Conservation (phyloP, 306 rosid genomes). For the Sesbania bispinosa region DNA sequence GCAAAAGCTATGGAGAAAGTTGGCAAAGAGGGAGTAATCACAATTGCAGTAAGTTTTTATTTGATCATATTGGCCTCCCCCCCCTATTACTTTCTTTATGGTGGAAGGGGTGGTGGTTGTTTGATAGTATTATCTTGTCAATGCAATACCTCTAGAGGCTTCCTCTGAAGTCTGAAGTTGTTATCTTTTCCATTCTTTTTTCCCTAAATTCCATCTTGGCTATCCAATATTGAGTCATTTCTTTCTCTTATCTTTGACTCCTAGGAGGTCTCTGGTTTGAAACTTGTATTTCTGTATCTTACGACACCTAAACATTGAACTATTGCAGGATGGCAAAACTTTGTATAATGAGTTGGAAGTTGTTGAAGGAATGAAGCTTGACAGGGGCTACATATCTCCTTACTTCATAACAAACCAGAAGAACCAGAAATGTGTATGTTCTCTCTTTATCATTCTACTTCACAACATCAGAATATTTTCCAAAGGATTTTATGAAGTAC, state of each 20-base stretch:
- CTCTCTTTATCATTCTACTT: neutral
- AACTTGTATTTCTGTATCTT: neutral
- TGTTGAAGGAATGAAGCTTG: constrained; percentile 98
- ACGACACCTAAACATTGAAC: constrained; percentile 8
- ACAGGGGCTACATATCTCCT: constrained; percentile 95
- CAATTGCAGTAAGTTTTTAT: constrained; percentile 65
- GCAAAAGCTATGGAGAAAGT: constrained; percentile 99
- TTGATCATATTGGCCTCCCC: neutral
- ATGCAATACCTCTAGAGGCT: neutral
- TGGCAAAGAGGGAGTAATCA: constrained; percentile 96
- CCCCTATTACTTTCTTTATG: neutral
- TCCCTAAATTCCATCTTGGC: neutral
- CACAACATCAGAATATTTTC: neutral
- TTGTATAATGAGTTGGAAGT: constrained; percentile 90
- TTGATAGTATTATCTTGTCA: neutral
- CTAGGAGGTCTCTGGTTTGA: neutral
- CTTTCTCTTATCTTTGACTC: neutral
- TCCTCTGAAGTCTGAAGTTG: neutral
- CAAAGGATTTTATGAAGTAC: neutral
- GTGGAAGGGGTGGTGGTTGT: neutral
- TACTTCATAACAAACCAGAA: constrained; percentile 88
- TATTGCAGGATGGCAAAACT: constrained; percentile 89
- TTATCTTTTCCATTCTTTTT: neutral
- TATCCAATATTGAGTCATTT: neutral
- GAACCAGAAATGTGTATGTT: constrained; percentile 92